A percentile compares a stretch with the other conserved stretches of the same genome.
phyloP scores from a whole-genome alignment of 345 rosid genomes.

The Microthlaspi erraticum region DNA sequence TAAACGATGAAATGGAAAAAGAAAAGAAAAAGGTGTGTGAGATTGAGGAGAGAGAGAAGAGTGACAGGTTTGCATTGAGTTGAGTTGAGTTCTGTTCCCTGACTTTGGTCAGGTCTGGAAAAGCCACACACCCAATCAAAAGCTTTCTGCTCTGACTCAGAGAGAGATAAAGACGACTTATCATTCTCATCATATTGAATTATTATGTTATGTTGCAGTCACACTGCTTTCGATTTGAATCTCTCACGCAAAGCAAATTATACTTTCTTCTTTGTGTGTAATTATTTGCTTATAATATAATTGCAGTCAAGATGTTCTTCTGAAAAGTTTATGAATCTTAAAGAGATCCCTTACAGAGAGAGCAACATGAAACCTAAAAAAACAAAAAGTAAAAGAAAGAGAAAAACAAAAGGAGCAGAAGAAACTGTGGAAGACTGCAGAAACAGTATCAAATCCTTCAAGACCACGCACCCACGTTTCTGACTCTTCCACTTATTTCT shows the following conservation, averaged over 20 bases:
- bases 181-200: constrained; percentile 31
- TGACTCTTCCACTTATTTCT: constrained; percentile 41
- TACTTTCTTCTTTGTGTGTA: constrained; percentile 12
- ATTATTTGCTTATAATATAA: background rate
- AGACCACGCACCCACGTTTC: constrained; percentile 43
- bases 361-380: constrained; percentile 36
- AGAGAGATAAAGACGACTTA: constrained; percentile 28
- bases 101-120: constrained; percentile 43
- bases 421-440: constrained; percentile 25
- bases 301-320: constrained; percentile 33
- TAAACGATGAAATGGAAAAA: background rate
- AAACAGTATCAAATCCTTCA: constrained; percentile 37
- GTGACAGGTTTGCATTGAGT: constrained; percentile 37
- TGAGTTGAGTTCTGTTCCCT: constrained; percentile 38
- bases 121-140: constrained; percentile 38
- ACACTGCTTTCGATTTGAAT: constrained; percentile 13
- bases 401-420: constrained; percentile 14
- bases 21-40: background rate
- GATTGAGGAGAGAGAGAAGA: constrained; percentile 11
- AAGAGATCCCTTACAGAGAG: constrained; percentile 24
- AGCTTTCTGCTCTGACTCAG: constrained; percentile 31
- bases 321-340: constrained; percentile 34
- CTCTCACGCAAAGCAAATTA: constrained; percentile 3
- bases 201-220: background rate
- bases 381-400: constrained; percentile 3